phyloP scores from a whole-genome alignment of 371 early-diverging fungal species.

The Mucor indicus region DNA sequence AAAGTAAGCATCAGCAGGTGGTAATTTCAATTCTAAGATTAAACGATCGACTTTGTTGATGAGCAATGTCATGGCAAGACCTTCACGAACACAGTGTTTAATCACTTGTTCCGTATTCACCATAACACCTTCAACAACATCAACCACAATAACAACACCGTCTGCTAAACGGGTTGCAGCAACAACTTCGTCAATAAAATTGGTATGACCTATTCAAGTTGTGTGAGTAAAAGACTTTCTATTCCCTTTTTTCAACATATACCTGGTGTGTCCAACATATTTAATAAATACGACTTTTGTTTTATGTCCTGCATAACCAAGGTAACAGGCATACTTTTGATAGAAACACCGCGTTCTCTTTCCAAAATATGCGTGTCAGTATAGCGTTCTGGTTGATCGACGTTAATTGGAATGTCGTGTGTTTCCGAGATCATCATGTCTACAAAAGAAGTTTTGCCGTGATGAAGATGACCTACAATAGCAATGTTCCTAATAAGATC shows the following conservation, averaged over 20 bases:
- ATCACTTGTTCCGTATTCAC: slow-evolving; percentile 90
- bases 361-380: slow-evolving; percentile 94
- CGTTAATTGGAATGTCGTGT: slow-evolving; percentile 65
- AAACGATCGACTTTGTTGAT: slow-evolving; percentile 97
- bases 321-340: slow-evolving; percentile 93
- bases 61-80: slow-evolving; percentile 79
- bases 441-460: slow-evolving; percentile 94
- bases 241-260: slow-evolving; percentile 2
- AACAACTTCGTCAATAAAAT: slow-evolving; percentile 92
- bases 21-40: slow-evolving; percentile 93
- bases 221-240: background rate
- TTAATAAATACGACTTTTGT: slow-evolving; percentile 87
- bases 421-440: slow-evolving; percentile 92
- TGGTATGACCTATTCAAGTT: slow-evolving; percentile 71
- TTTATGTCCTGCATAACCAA: slow-evolving; percentile 83
- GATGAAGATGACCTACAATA: slow-evolving; percentile 93
- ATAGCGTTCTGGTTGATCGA: slow-evolving; percentile 72
- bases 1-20: slow-evolving; percentile 95
- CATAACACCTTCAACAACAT: slow-evolving; percentile 97
- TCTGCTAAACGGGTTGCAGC: slow-evolving; percentile 87
- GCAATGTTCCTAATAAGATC: slow-evolving; percentile 85
- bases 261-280: slow-evolving; percentile 95
- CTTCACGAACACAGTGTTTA: slow-evolving; percentile 77
- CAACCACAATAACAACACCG: slow-evolving; percentile 93
- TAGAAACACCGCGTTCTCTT: slow-evolving; percentile 84